Evolutionary conservation across 2,329 filamentous ascomycete genomes (phyloP).

Genomic region (Exophiala mesophila): DNA sequence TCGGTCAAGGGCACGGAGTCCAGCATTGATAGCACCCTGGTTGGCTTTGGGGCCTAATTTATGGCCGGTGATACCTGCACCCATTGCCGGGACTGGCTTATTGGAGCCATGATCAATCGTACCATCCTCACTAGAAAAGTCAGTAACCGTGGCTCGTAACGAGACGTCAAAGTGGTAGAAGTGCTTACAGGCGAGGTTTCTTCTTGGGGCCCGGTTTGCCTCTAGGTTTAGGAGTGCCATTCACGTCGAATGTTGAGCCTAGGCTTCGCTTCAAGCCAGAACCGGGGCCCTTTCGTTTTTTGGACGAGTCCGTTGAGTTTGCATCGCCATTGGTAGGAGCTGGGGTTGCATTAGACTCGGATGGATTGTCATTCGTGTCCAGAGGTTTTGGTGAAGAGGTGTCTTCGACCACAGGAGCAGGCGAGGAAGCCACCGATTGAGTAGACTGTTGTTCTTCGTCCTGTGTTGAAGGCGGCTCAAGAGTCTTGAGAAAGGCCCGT

Average conservation of each 20-base stretch:
- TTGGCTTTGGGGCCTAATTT: constrained; percentile 96
- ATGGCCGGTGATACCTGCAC: constrained; percentile 48
- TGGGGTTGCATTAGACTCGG: constrained; percentile 31
- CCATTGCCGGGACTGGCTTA: constrained; percentile 46
- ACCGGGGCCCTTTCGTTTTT: constrained; percentile 72
- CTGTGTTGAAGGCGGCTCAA: constrained; percentile 23
- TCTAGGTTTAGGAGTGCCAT: constrained; percentile 59
- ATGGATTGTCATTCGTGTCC: constrained; percentile 36
- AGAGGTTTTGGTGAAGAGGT: constrained; percentile 38
- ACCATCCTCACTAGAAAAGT: constrained; percentile 48
- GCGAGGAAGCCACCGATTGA: constrained; percentile 35
- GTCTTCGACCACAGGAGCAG: constrained; percentile 28
- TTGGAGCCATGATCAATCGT: constrained; percentile 38
- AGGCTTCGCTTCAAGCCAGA: constrained; percentile 57
- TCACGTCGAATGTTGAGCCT: constrained; percentile 47
- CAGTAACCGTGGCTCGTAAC: too few species aligned
- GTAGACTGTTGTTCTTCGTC: constrained; percentile 30
- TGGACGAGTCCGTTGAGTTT: constrained; percentile 40
- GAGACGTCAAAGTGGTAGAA: too few species aligned
- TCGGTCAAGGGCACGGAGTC: constrained; percentile 86
- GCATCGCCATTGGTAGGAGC: constrained; percentile 42
- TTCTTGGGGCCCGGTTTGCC: constrained; percentile 95
- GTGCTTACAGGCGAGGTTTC: constrained; percentile 72
- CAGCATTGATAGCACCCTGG: constrained; percentile 94
- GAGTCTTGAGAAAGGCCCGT: constrained; percentile 34